Evolutionary conservation across 805 yeast genomes (phyloP).

Genomic region (Kluyveromyces lactis): DNA sequence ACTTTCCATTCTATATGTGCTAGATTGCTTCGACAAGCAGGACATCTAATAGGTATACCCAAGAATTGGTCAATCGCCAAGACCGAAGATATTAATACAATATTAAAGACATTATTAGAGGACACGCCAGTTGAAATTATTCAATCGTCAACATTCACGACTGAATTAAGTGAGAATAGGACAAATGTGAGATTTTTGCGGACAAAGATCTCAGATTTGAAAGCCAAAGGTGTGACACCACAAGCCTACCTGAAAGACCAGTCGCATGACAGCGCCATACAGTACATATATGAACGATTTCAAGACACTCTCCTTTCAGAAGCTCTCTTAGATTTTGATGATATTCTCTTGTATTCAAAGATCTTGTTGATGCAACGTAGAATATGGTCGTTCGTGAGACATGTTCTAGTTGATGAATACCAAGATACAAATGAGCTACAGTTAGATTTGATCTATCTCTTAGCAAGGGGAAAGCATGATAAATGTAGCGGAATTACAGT

Average conservation of each 20-base stretch:
- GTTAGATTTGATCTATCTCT: constrained; percentile 51
- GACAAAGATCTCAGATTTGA: constrained; percentile 45
- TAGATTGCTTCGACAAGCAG: constrained; percentile 47
- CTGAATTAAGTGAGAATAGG: constrained; percentile 24
- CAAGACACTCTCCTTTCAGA: constrained; percentile 38
- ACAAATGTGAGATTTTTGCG: constrained; percentile 15
- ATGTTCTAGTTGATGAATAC: constrained; percentile 86
- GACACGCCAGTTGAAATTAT: not conserved
- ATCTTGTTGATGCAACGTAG: constrained; percentile 38
- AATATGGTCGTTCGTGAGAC: constrained; percentile 44
- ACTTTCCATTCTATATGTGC: constrained; percentile 88
- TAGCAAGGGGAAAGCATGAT: constrained; percentile 35
- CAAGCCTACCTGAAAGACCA: constrained; percentile 29
- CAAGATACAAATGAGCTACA: constrained; percentile 86
- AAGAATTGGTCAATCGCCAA: constrained; percentile 48
- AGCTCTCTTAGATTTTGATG: constrained; percentile 72
- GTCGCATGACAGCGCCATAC: constrained; percentile 28
- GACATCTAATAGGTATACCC: constrained; percentile 40
- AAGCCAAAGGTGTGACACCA: constrained; percentile 43
- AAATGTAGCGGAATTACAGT: constrained; percentile 58
- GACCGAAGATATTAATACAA: constrained; percentile 45
- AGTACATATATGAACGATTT: constrained; percentile 41
- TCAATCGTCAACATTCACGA: constrained; percentile 14
- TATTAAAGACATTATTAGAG: constrained; percentile 30
- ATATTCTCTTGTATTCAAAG: constrained; percentile 52